Conservation (phyloP, 768 basidiomycete genomes). For the Amanita molliuscula region DNA sequence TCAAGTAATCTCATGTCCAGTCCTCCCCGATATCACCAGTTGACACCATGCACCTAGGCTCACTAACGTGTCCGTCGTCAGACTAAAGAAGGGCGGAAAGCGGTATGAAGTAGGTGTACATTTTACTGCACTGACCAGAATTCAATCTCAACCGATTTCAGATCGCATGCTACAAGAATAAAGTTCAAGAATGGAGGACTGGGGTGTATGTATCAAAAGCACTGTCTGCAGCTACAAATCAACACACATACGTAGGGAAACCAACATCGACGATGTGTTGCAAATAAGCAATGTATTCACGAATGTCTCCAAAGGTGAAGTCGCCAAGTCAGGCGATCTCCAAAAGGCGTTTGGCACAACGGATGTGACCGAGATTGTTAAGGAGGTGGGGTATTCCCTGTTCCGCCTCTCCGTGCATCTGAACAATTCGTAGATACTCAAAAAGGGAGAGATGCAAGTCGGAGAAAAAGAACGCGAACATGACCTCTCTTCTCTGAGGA, state of each 20-base stretch:
- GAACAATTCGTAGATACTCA: slow-evolving; percentile 55
- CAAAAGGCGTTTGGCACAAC: slow-evolving; percentile 85
- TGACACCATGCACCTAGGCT: slow-evolving; percentile 40
- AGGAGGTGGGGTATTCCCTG: slow-evolving; percentile 45
- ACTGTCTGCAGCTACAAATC: background rate
- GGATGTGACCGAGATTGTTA: slow-evolving; percentile 61
- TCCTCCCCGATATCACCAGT: background rate
- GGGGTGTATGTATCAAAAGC: slow-evolving; percentile 57
- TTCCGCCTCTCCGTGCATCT: background rate
- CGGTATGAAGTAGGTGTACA: slow-evolving; percentile 70
- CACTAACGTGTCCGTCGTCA: slow-evolving; percentile 94
- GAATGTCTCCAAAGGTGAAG: slow-evolving; percentile 94
- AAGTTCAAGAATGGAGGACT: slow-evolving; percentile 92
- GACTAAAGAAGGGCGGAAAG: slow-evolving; percentile 94
- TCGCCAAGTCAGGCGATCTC: slow-evolving; percentile 82
- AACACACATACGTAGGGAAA: slow-evolving; percentile 47
- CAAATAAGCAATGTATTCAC: slow-evolving; percentile 94
- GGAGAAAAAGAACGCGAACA: slow-evolving; percentile 96
- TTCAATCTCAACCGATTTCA: slow-evolving; percentile 9
- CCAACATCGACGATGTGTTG: slow-evolving; percentile 87
- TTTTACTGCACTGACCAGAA: slow-evolving; percentile 5
- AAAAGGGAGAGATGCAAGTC: slow-evolving; percentile 95
- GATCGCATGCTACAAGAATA: slow-evolving; percentile 99
- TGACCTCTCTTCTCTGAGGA: slow-evolving; percentile 69
- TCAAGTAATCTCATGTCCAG: slow-evolving; percentile 43